Evolutionary conservation across 1,284 basidiomycete genomes (phyloP), one percentile per base, ranked within the genome.

Genomic region (Pterulicium gracile): DNA sequence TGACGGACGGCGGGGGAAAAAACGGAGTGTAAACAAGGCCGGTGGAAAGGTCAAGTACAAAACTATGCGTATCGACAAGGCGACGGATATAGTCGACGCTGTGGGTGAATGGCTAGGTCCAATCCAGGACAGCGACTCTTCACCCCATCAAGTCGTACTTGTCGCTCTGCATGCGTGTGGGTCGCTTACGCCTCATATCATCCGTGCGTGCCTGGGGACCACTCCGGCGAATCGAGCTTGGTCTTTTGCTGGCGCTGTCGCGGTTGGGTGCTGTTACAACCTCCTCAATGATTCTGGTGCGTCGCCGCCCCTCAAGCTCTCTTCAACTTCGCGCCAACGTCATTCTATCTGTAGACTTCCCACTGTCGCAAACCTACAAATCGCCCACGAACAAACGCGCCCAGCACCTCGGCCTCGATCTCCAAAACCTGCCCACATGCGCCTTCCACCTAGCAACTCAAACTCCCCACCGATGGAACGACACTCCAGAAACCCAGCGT

Each of bases 231-330:
- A 21, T 36, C 20, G 34, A 19, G 23, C 3, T 14, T 68, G 66
- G 66, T 52, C 23, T 4, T 57, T 61, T 1, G 51, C 49, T 3
- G 64, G 53, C 2, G 59, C 62, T 2, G 55, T 66, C n/a, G 48
- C 67, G 14, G 66, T 68, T 2, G 67, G 67, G 0, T 69, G 67
- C 47, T 69, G 67, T 48, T 69, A 69, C 50, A 68, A 69, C 49
- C 55, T 69, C 43, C 52, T 68, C 48, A 53, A 54, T 2, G 32
- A 51, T 2, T 54, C 55, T 55, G 65, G 65, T 65, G 41, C 18
- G 56, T 42, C 5, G 7, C 21, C 15, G 21, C 14, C 27, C n/a
- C 7, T 32, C 10, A 32, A 32, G n/a, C n/a, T 32, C 10, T 10
- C n/a, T 7, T 32, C n/a, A 17, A 39, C 1, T 44, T 22, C 47